Percentiles rank a stretch among this genome's conserved stretches.
These are phyloP conservation scores for Clavispora asparagi DNA, from an alignment of 805 yeast genomes.

Conservation along the genomic window DNA sequence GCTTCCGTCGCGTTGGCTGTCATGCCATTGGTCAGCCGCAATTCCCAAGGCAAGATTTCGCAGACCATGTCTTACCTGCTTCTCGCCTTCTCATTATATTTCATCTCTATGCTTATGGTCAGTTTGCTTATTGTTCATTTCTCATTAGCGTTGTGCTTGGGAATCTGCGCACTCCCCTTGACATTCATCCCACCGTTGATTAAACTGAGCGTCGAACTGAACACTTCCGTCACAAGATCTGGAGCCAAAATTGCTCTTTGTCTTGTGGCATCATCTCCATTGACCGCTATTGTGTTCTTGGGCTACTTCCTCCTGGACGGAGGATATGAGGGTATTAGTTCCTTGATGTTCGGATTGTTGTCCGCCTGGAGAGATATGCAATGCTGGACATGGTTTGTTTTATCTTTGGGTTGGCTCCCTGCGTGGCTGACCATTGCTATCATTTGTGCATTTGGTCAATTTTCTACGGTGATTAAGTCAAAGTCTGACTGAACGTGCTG, in stretches of 20 bases:
- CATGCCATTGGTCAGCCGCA: not conserved
- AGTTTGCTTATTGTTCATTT: slow-evolving; percentile 80
- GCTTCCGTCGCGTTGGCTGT: not conserved
- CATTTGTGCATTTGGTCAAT: slow-evolving; percentile 27
- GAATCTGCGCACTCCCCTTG: slow-evolving; percentile 70
- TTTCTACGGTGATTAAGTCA: slow-evolving; percentile 5
- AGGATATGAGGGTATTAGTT: slow-evolving; percentile 27
- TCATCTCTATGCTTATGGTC: slow-evolving; percentile 62
- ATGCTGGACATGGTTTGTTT: slow-evolving; percentile 81
- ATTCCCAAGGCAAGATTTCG: not conserved
- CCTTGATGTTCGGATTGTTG: slow-evolving; percentile 47
- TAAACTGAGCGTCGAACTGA: slow-evolving; percentile 8
- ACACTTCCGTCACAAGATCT: slow-evolving; percentile 5
- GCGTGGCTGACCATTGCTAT: slow-evolving; percentile 53
- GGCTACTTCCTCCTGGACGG: slow-evolving; percentile 23
- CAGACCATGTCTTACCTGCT: slow-evolving; percentile 17
- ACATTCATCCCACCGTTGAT: slow-evolving; percentile 48
- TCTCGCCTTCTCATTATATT: slow-evolving; percentile 46
- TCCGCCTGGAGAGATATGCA: slow-evolving; percentile 64
- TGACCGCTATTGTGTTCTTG: slow-evolving; percentile 22
- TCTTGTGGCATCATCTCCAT: slow-evolving; percentile 50
- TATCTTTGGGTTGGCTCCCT: slow-evolving; percentile 77
- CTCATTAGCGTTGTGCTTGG: slow-evolving; percentile 68
- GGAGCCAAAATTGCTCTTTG: slow-evolving; percentile 26
- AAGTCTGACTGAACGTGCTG: slow-evolving; percentile 2